Conservation (phyloP, 208 protist species). For the Plasmodiophora brassicae region DNA sequence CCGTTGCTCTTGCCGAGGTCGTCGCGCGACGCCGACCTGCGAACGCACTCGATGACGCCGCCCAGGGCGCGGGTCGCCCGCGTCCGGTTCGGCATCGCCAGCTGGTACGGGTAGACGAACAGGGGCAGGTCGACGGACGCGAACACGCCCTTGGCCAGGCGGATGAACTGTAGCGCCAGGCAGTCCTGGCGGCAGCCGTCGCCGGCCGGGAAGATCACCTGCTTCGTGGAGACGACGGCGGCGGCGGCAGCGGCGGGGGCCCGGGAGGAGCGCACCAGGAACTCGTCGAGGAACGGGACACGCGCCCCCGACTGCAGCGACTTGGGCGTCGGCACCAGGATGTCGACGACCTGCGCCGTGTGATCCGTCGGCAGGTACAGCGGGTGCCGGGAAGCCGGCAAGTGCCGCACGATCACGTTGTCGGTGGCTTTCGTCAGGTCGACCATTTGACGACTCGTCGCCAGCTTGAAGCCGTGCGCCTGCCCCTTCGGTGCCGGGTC, state of each 20-base stretch:
- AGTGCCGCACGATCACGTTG: too few species aligned
- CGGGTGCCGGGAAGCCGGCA: too few species aligned
- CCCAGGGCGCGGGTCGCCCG: constrained; percentile 74
- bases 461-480: too few species aligned
- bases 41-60: constrained; percentile 82
- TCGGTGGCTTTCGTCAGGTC: too few species aligned
- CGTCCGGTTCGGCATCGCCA: too few species aligned
- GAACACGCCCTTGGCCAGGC: constrained; percentile 73
- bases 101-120: constrained; percentile 83
- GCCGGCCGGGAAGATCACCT: constrained; percentile 85
- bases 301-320: background rate
- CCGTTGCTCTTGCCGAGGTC: constrained; percentile 76
- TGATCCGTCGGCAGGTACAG: background rate
- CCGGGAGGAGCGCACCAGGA: constrained; percentile 1
- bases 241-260: background rate
- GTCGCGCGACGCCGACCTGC: constrained; percentile 72
- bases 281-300: constrained; percentile 3
- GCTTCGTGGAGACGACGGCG: constrained; percentile 41
- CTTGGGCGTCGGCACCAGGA: background rate
- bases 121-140: constrained; percentile 67
- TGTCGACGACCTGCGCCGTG: background rate
- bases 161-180: constrained; percentile 81
- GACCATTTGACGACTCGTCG: too few species aligned
- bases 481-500: too few species aligned
- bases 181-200: constrained; percentile 86